phyloP scores from a whole-genome alignment of 2,329 filamentous ascomycete genomes.

The Trichoderma hamatum region DNA sequence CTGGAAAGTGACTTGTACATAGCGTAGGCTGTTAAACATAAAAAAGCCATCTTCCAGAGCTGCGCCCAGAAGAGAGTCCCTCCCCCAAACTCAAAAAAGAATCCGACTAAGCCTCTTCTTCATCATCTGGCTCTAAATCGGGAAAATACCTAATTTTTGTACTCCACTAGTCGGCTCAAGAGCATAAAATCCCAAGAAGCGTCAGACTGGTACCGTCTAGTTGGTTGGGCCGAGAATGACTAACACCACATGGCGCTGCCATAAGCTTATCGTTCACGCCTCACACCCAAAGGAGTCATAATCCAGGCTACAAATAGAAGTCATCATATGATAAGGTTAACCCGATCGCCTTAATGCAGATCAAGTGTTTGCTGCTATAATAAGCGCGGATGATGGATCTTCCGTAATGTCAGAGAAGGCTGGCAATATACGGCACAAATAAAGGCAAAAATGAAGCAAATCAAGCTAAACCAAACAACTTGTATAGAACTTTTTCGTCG shows the following conservation, averaged over 20 bases:
- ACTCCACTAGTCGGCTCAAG: neutral
- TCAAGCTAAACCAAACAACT: neutral
- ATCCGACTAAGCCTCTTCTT: neutral
- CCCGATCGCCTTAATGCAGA: neutral
- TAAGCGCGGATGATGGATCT: neutral
- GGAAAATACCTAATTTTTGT: neutral
- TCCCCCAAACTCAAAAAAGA: neutral
- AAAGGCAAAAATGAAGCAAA: neutral
- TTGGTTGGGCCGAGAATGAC: neutral
- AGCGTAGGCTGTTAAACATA: neutral
- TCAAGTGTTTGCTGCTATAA: neutral
- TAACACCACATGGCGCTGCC: slow-evolving; percentile 13
- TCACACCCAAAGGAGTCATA: neutral
- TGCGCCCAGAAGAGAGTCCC: neutral
- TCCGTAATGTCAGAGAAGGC: neutral
- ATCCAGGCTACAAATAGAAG: neutral
- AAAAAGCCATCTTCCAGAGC: neutral
- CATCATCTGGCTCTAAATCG: neutral
- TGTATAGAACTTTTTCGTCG: slow-evolving; percentile 11
- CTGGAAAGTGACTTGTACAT: slow-evolving; percentile 5
- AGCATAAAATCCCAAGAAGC: neutral
- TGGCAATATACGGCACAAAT: neutral
- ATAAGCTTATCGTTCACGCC: slow-evolving; percentile 15
- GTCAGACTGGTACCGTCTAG: neutral
- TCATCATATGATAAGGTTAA: neutral